These are phyloP conservation scores for Dendrobium chrysotoxum DNA, from an alignment of 106 monocot genomes.

Conservation along the genomic window DNA sequence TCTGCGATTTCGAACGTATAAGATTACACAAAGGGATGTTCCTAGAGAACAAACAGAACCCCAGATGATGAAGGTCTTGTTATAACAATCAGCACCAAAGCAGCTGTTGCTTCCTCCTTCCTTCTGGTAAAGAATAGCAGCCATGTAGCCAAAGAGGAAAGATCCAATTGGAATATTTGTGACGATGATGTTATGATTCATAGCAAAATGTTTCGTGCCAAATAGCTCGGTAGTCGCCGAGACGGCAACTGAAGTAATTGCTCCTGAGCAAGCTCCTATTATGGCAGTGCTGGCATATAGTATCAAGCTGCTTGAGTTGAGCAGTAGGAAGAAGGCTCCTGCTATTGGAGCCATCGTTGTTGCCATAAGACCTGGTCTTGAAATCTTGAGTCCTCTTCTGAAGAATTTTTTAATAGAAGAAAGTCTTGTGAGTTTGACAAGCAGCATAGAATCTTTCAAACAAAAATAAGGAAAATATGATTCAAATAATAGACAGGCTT, in stretches of 20 bases:
- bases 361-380: constrained; percentile 47
- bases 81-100: constrained; percentile 42
- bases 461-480: too few relatives aligned
- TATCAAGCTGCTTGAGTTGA: constrained; percentile 20
- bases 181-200: constrained; percentile 76
- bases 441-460: too few relatives aligned
- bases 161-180: constrained; percentile 83
- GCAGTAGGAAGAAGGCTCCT: constrained; percentile 46
- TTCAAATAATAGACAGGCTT: too few relatives aligned
- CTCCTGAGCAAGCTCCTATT: constrained; percentile 57
- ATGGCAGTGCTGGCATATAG: constrained; percentile 45
- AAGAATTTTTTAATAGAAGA: background rate
- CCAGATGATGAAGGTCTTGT: constrained; percentile 48
- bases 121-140: constrained; percentile 54
- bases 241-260: constrained; percentile 50
- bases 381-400: constrained; percentile 14
- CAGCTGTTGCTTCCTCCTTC: constrained; percentile 20
- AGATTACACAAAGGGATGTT: constrained; percentile 24
- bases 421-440: background rate
- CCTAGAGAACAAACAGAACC: constrained; percentile 44
- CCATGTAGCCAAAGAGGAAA: constrained; percentile 58
- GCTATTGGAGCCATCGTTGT: constrained; percentile 47
- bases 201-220: constrained; percentile 49
- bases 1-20: constrained; percentile 31
- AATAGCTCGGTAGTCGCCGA: constrained; percentile 52